phyloP scores from a whole-genome alignment of 352 stramenopile species.

The Pythium volutum region DNA sequence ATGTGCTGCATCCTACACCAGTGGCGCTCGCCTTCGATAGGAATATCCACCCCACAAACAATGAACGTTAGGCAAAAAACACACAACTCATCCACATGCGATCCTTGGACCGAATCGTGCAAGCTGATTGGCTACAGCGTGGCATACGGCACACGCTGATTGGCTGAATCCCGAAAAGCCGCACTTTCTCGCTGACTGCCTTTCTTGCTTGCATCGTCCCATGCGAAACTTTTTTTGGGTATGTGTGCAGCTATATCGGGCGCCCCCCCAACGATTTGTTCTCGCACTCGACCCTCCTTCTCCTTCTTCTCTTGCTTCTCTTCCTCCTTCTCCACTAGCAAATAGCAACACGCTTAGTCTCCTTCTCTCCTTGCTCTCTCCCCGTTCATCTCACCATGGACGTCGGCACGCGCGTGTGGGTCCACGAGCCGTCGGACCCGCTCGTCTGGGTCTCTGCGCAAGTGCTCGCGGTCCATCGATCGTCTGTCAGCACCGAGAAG shows the following conservation, averaged over 20 bases:
- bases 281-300: not conserved
- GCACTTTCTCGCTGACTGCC: slow-evolving; percentile 6
- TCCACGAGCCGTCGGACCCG: slow-evolving; percentile 46
- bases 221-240: not conserved
- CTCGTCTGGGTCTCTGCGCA: slow-evolving; percentile 60
- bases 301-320: not conserved
- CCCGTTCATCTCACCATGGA: slow-evolving; percentile 71
- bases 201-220: slow-evolving; percentile 2
- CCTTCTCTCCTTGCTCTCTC: too few species aligned
- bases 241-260: not conserved
- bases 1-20: slow-evolving; percentile 5
- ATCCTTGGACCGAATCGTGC: not conserved
- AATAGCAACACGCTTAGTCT: too few species aligned
- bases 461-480: slow-evolving; percentile 8
- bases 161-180: not conserved
- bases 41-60: not conserved
- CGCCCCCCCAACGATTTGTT: not conserved
- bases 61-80: slow-evolving; percentile 5
- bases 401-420: slow-evolving; percentile 65
- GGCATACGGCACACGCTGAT: not conserved
- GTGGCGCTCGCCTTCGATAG: not conserved
- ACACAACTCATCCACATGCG: not conserved
- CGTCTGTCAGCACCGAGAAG: not conserved
- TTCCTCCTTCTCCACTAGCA: too few species aligned
- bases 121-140: not conserved